Evolutionary conservation across 345 rosid species (phyloP).

Genomic region (Clarkia xantiana): DNA sequence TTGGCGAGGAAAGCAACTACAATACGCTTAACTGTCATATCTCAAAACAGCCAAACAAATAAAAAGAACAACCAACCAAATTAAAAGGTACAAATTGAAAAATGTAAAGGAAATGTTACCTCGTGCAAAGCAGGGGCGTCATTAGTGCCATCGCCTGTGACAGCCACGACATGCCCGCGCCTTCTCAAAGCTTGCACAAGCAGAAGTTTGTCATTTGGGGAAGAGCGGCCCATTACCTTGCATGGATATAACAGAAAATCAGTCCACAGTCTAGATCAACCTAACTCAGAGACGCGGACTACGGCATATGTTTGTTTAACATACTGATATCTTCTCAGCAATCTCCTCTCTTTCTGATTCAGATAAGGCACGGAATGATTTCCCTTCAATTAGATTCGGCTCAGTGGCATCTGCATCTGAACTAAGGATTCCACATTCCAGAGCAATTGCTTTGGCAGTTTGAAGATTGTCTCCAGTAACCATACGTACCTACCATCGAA

Average conservation of each 20-base stretch:
- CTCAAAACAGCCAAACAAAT: no score
- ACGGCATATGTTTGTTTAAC: conserved; percentile 1
- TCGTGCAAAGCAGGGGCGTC: conserved; percentile 37
- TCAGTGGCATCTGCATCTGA: conserved; percentile 46
- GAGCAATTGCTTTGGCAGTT: conserved; percentile 91
- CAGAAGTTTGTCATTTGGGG: conserved; percentile 38
- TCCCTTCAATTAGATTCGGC: conserved; percentile 76
- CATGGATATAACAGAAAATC: not conserved
- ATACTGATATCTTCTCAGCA: conserved; percentile 72
- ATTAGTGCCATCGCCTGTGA: conserved; percentile 38
- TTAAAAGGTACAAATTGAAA: no score
- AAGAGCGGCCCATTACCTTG: conserved; percentile 38
- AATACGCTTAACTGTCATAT: no score
- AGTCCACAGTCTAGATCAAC: not conserved
- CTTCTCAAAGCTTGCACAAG: conserved; percentile 29
- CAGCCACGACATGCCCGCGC: conserved; percentile 30
- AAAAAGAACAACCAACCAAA: no score
- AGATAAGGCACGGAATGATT: conserved; percentile 50
- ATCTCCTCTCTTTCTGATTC: conserved; percentile 55
- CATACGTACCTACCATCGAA: conserved; percentile 67
- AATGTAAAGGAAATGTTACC: conserved; percentile 7
- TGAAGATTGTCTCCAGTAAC: conserved; percentile 94
- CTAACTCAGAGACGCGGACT: not conserved
- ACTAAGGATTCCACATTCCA: conserved; percentile 80
- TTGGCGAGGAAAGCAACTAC: no score